Percentiles rank a stretch among this genome's conserved stretches.
Evolutionary conservation across 2,329 filamentous ascomycete genomes (phyloP).

Genomic region (Thelonectria discophora): DNA sequence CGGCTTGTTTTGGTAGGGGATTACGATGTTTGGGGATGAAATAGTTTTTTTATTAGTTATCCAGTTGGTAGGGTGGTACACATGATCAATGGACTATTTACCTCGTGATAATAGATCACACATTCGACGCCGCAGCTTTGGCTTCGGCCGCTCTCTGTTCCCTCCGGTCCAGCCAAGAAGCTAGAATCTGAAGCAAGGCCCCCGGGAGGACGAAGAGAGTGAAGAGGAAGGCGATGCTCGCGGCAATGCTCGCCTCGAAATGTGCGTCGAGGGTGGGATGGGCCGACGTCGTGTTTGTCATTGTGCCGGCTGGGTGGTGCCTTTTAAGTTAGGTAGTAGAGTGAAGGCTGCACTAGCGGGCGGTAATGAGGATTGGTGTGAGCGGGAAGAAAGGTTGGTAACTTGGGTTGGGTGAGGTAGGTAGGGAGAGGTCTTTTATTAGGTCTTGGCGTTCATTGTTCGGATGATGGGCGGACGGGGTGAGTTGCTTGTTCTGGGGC

Average conservation of each 20-base stretch:
- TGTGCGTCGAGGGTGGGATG: not conserved
- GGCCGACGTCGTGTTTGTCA: not conserved
- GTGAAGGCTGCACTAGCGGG: too few relatives aligned
- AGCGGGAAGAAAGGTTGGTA: too few relatives aligned
- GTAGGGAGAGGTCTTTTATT: too few relatives aligned
- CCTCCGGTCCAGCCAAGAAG: constrained; percentile 15
- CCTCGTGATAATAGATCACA: too few relatives aligned
- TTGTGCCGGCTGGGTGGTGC: not conserved
- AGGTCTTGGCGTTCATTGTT: too few relatives aligned
- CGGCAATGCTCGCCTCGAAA: constrained; percentile 9
- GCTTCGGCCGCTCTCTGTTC: not conserved
- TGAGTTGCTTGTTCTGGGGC: too few relatives aligned
- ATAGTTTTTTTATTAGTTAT: not conserved
- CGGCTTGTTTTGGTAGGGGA: not conserved
- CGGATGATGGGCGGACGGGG: too few relatives aligned
- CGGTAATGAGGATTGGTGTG: too few relatives aligned
- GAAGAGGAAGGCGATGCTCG: constrained; percentile 10
- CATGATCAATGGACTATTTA: not conserved
- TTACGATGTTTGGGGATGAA: not conserved
- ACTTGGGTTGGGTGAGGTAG: too few relatives aligned
- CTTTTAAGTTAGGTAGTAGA: not conserved
- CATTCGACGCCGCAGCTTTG: too few relatives aligned
- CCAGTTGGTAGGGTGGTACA: not conserved
- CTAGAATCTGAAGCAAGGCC: constrained; percentile 12
- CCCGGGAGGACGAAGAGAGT: constrained; percentile 26